phyloP scores from a whole-genome alignment of 1,284 basidiomycete genomes.

The Ganoderma multipileum region DNA sequence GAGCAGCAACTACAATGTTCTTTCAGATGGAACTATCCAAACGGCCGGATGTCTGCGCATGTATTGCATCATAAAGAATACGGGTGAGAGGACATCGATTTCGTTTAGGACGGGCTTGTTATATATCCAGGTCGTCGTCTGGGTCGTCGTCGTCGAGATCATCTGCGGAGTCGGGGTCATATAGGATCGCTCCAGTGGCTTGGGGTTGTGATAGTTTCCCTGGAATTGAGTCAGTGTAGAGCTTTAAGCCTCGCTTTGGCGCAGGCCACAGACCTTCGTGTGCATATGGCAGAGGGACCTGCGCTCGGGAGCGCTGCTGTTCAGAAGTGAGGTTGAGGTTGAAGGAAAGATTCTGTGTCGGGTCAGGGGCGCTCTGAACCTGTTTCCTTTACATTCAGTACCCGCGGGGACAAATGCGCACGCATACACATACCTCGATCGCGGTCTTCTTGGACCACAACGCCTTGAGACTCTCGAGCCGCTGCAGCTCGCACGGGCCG shows the following conservation, averaged over 20 bases:
- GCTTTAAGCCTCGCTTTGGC: not conserved
- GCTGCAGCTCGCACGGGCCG: constrained; percentile 52
- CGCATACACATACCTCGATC: constrained; percentile 48
- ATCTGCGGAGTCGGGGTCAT: constrained; percentile 88
- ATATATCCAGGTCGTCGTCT: constrained; percentile 88
- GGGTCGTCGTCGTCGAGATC: constrained; percentile 92
- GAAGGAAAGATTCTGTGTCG: constrained; percentile 78
- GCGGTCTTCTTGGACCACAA: constrained; percentile 51
- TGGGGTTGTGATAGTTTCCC: constrained; percentile 34
- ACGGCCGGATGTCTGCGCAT: not conserved
- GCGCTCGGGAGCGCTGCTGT: constrained; percentile 81
- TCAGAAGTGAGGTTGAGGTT: constrained; percentile 85
- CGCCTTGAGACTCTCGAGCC: constrained; percentile 54
- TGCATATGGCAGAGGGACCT: constrained; percentile 87
- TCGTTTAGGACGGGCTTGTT: constrained; percentile 13
- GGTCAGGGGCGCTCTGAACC: constrained; percentile 52
- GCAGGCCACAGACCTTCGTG: constrained; percentile 69
- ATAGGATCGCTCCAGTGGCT: constrained; percentile 55
- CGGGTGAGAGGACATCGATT: not conserved
- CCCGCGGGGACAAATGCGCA: not conserved
- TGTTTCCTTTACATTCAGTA: not conserved
- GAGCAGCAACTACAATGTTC: not conserved
- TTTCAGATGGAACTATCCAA: not conserved
- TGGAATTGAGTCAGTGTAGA: constrained; percentile 14
- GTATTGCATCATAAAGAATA: not conserved